phyloP scores from a whole-genome alignment of 495 filamentous ascomycete species.

The Aspergillus olivimuriae region DNA sequence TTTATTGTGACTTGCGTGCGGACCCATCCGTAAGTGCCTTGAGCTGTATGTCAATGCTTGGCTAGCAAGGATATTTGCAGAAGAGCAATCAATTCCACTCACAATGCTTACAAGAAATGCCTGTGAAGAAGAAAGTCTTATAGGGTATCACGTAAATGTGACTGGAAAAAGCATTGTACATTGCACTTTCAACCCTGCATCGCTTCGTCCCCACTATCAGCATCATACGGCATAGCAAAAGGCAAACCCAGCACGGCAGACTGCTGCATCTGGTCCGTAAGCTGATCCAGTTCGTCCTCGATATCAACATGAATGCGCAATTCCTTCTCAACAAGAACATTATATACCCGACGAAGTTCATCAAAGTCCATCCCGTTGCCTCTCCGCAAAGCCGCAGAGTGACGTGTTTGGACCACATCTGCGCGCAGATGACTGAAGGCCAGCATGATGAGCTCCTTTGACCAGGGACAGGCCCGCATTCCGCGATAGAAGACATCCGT shows the following conservation, averaged over 20 bases:
- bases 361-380: constrained; percentile 27
- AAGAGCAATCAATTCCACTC: no score
- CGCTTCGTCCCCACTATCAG: constrained; percentile 18
- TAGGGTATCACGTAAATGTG: no score
- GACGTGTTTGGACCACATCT: constrained; percentile 7
- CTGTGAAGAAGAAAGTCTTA: no score
- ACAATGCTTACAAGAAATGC: no score
- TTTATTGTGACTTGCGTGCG: no score
- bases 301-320: constrained; percentile 43
- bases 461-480: constrained; percentile 63
- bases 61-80: no score
- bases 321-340: constrained; percentile 48
- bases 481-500: constrained; percentile 44
- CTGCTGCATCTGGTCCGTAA: constrained; percentile 10
- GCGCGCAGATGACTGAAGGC: constrained; percentile 49
- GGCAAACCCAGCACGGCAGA: constrained; percentile 10
- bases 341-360: constrained; percentile 41
- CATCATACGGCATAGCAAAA: constrained; percentile 26
- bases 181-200: constrained; percentile 13
- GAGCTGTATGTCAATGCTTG: no score
- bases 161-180: no score
- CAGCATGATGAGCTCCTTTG: constrained; percentile 60
- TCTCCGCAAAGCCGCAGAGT: not conserved
- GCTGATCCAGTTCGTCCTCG: constrained; percentile 24
- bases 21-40: no score